Conservation (phyloP, 2,329 filamentous ascomycete species). For the Alternaria consortialis region DNA sequence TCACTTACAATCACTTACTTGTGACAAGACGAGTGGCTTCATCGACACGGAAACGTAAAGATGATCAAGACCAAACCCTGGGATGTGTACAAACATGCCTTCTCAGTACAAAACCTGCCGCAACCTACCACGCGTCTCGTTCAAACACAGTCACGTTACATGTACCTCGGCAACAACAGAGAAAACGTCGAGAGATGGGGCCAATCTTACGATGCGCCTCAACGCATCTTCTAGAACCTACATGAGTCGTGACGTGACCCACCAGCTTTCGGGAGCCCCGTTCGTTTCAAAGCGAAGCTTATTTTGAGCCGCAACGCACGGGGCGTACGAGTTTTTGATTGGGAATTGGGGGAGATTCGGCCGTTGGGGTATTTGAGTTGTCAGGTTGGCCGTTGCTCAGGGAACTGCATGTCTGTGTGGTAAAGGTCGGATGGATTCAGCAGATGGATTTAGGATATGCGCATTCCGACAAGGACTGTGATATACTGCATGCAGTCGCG, state of each 20-base stretch:
- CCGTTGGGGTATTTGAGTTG: not conserved
- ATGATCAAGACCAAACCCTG: not conserved
- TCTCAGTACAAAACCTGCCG: not conserved
- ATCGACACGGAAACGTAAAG: not conserved
- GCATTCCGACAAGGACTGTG: not conserved
- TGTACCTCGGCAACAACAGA: conserved; percentile 8
- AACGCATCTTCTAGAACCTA: conserved; percentile 23
- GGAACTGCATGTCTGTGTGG: not conserved
- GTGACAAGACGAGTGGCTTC: not conserved
- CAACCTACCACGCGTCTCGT: not conserved
- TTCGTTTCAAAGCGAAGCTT: conserved; percentile 15
- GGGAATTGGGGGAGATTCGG: not conserved
- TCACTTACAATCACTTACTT: not conserved
- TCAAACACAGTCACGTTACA: not conserved
- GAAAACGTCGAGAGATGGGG: not conserved
- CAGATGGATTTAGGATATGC: not conserved
- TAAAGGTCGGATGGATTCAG: not conserved
- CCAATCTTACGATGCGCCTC: conserved; percentile 25
- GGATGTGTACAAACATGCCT: not conserved
- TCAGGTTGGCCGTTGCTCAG: not conserved
- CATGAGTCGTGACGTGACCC: conserved; percentile 26
- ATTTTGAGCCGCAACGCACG: conserved; percentile 9
- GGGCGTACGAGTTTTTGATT: not conserved
- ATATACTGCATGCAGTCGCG: not conserved
- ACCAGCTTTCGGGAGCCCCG: conserved; percentile 30